These are phyloP conservation scores for Rhodotorula sp. DNA, from an alignment of 1,284 basidiomycete species.

Conservation along the genomic window DNA sequence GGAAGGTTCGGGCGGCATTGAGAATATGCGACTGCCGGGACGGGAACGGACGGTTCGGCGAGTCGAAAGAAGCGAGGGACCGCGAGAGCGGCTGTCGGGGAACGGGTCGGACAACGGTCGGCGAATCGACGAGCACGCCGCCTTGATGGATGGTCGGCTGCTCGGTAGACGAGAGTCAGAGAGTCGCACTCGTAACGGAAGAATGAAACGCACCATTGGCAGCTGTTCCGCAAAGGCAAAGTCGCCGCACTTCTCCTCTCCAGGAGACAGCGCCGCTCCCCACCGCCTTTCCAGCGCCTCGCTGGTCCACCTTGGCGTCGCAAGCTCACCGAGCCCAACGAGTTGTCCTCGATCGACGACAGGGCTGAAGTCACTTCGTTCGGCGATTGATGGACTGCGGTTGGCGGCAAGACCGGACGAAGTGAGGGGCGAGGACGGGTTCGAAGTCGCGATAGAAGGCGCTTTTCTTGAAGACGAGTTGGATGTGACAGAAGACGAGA, in stretches of 20 bases:
- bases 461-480: conserved; percentile 6
- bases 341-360: conserved; percentile 81
- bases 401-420: conserved; percentile 11
- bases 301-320: conserved; percentile 86
- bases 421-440: not conserved
- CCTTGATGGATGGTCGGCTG: not conserved
- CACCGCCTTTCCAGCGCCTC: conserved; percentile 37
- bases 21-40: not conserved
- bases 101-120: conserved; percentile 5
- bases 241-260: conserved; percentile 2
- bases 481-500: not conserved
- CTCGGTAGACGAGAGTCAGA: not conserved
- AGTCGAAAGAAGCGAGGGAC: conserved; percentile 9
- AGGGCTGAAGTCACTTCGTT: conserved; percentile 60
- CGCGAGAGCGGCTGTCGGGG: not conserved
- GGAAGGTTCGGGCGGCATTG: conserved; percentile 4
- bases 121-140: conserved; percentile 8
- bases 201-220: conserved; percentile 17
- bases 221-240: conserved; percentile 6
- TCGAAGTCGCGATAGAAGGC: conserved; percentile 2
- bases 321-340: conserved; percentile 92
- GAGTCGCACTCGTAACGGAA: not conserved
- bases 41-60: conserved; percentile 18
- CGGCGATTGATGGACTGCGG: conserved; percentile 23
- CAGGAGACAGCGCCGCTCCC: not conserved